Conservation (phyloP, 306 rosid genomes). For the Inga leiocalycina region DNA sequence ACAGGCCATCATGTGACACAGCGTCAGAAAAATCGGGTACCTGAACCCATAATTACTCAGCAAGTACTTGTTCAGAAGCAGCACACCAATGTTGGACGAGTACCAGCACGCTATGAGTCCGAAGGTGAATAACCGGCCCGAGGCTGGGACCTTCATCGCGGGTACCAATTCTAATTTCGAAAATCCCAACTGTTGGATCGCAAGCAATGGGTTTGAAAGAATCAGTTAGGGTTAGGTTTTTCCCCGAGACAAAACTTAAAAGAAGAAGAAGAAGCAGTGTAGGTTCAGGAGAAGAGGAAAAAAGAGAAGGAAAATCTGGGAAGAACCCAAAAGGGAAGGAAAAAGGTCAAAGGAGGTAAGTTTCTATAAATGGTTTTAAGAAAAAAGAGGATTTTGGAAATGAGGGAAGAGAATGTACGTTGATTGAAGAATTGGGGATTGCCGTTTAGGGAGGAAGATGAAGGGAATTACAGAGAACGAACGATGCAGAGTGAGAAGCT, state of each 20-base stretch:
- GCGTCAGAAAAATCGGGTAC: slow-evolving; percentile 47
- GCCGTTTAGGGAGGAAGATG: slow-evolving; percentile 36
- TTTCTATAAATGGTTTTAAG: slow-evolving; percentile 14
- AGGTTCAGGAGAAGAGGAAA: not conserved
- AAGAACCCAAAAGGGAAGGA: not conserved
- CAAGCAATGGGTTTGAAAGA: not conserved
- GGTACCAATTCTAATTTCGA: not conserved
- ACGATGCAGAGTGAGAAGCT: slow-evolving; percentile 51
- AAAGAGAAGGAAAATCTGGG: not conserved
- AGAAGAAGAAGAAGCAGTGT: not conserved
- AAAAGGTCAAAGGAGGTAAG: not conserved
- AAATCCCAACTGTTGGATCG: not conserved
- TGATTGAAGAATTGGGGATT: slow-evolving; percentile 22
- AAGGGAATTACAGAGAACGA: slow-evolving; percentile 25
- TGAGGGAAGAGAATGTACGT: slow-evolving; percentile 15
- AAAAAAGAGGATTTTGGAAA: slow-evolving; percentile 18
- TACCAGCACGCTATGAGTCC: slow-evolving; percentile 43
- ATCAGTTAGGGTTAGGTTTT: not conserved
- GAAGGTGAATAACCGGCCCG: slow-evolving; percentile 38
- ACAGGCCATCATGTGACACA: slow-evolving; percentile 59
- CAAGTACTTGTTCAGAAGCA: slow-evolving; percentile 50
- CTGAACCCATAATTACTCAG: slow-evolving; percentile 47
- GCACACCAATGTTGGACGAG: slow-evolving; percentile 51
- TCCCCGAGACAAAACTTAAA: not conserved
- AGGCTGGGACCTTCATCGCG: slow-evolving; percentile 35